phyloP scores from a whole-genome alignment of 306 rosid species.

The Carpinus fangiana region DNA sequence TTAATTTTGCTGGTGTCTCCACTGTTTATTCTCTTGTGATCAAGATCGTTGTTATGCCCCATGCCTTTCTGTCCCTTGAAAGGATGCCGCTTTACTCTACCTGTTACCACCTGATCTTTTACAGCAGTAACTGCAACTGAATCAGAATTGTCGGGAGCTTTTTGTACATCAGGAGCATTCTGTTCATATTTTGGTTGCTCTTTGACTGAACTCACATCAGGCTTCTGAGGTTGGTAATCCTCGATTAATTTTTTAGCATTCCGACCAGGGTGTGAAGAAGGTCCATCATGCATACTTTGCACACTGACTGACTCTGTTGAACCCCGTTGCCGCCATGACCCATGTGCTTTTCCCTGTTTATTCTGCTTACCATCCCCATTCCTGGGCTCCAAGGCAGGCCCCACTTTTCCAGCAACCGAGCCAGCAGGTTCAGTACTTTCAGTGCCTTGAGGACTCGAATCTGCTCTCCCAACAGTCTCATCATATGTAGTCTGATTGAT shows the following conservation, averaged over 20 bases:
- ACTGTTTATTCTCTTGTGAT: slow-evolving; percentile 43
- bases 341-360: slow-evolving; percentile 67
- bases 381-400: slow-evolving; percentile 52
- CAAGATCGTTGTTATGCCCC: slow-evolving; percentile 53
- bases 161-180: slow-evolving; percentile 51
- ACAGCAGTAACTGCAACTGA: slow-evolving; percentile 35
- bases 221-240: slow-evolving; percentile 39
- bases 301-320: slow-evolving; percentile 38
- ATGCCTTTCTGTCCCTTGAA: slow-evolving; percentile 59
- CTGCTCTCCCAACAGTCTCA: slow-evolving; percentile 43
- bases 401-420: slow-evolving; percentile 41
- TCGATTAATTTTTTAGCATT: slow-evolving; percentile 42
- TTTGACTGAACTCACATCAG: slow-evolving; percentile 37
- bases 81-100: slow-evolving; percentile 57
- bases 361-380: slow-evolving; percentile 55
- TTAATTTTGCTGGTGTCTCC: slow-evolving; percentile 45
- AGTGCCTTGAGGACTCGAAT: slow-evolving; percentile 41
- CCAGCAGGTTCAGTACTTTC: slow-evolving; percentile 40
- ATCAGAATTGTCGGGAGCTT: slow-evolving; percentile 38
- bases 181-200: slow-evolving; percentile 55
- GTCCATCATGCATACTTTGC: slow-evolving; percentile 52
- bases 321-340: slow-evolving; percentile 76
- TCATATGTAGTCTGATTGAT: slow-evolving; percentile 41
- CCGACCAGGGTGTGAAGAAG: slow-evolving; percentile 38
- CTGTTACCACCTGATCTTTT: slow-evolving; percentile 53